Base-by-base conservation (phyloP, 2,329 filamentous ascomycete species). In the Ophiostoma fasciatum region DNA sequence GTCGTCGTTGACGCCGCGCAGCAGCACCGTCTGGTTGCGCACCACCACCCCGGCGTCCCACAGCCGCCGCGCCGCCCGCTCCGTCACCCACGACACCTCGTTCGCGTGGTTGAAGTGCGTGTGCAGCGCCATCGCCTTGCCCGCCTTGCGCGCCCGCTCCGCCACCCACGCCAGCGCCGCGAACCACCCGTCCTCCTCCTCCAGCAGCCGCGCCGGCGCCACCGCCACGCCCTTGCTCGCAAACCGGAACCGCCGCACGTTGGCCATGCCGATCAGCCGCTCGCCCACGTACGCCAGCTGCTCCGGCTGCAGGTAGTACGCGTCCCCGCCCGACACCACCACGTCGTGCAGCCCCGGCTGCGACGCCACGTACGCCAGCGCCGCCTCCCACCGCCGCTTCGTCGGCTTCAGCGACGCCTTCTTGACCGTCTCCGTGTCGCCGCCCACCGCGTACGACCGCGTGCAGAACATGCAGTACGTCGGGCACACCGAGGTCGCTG, bases 91-190 rank as follows among this genome's bases (percentile, higher is more conserved):
- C 4, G 69, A 71, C 37, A 77, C 66, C 49, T 78, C 73, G 26
- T 62, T 62, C 0, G 71, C 64, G 42, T 76, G 70, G 45, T 78
- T 77, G 53, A 78, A 74, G 46, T 78, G 74, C 0, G 74, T 78
- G 48, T 78, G 74, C 36, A 76, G 54, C 4, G 71, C 72, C 44
- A 77, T 62, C 34, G 68, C 60, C 49, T 78, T 78, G 5, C 71
- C 71, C 18, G 63, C 58, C 33, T 52, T 48, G 37, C 62, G 61
- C 4, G 68, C 72, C 38, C 57, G 53, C 32, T 66, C 59, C 1
- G 64, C 62, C 2, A 78, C 50, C 4, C 56, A 55, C 20, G 73
- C 59, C 29, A 78, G 52, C 1, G 64, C 58, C 4, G 62, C 52
- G 2, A 62, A 56, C 73, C 74, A 78, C 4, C 46, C 46, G 44